Conservation (phyloP, 306 rosid species). For the Chamaecrista fasciculata region DNA sequence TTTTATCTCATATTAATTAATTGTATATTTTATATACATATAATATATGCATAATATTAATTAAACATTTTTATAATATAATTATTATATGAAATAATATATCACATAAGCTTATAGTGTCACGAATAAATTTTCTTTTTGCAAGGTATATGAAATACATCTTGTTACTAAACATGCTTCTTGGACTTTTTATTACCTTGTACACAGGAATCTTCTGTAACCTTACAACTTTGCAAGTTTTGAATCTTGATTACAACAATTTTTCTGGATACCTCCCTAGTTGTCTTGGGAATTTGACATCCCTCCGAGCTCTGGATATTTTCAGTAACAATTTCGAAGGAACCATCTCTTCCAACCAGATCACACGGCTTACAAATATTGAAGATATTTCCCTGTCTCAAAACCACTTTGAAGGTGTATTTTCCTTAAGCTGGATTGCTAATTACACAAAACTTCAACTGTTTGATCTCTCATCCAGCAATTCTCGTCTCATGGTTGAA, state of each 20-base stretch:
- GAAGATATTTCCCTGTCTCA: slow-evolving; percentile 4
- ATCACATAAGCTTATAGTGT: too few species aligned
- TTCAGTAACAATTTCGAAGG: slow-evolving; percentile 3
- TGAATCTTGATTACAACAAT: slow-evolving; percentile 17
- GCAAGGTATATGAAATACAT: too few species aligned
- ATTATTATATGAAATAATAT: too few species aligned
- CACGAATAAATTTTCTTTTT: too few species aligned
- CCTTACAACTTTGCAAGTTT: slow-evolving; percentile 5
- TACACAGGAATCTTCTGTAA: slow-evolving; percentile 13
- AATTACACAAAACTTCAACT: slow-evolving; percentile 21
- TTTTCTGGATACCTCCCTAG: slow-evolving; percentile 5
- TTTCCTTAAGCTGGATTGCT: slow-evolving; percentile 7
- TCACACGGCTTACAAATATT: background rate
- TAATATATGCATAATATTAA: too few species aligned
- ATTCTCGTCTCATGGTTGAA: slow-evolving; percentile 21
- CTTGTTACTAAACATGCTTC: too few species aligned
- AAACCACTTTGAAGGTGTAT: slow-evolving; percentile 19
- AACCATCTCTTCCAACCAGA: background rate
- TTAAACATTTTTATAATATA: too few species aligned
- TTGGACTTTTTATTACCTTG: too few species aligned
- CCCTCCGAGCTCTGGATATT: slow-evolving; percentile 19
- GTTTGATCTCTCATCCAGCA: background rate
- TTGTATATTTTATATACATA: too few species aligned
- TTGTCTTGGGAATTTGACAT: slow-evolving; percentile 16
- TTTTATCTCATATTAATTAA: too few species aligned